Percentiles rank a stretch among this genome's conserved stretches.
These are phyloP conservation scores for Cytospora leucostoma DNA, from an alignment of 2,329 filamentous ascomycete genomes.

Conservation along the genomic window DNA sequence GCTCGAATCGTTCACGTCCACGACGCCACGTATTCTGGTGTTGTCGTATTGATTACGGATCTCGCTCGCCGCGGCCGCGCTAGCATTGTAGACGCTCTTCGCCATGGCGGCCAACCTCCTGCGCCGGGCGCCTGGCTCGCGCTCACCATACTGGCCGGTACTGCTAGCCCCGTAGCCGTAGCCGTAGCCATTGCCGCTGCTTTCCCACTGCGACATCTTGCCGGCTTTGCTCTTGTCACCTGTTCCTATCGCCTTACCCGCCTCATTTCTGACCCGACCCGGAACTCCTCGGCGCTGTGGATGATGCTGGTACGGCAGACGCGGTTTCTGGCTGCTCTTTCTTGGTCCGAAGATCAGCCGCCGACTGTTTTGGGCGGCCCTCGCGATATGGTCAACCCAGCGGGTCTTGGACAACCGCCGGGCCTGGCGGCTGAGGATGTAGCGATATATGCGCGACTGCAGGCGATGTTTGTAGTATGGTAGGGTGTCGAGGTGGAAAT, in stretches of 20 bases:
- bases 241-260: slow-evolving; percentile 23
- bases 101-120: slow-evolving; percentile 72
- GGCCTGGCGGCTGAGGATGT: slow-evolving; percentile 66
- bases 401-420: slow-evolving; percentile 52
- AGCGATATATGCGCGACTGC: slow-evolving; percentile 76
- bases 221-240: slow-evolving; percentile 25
- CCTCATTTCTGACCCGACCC: slow-evolving; percentile 13
- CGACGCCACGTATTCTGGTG: slow-evolving; percentile 45
- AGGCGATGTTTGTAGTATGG: slow-evolving; percentile 69
- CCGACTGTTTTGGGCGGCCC: slow-evolving; percentile 40
- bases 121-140: slow-evolving; percentile 71
- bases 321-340: not conserved
- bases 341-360: slow-evolving; percentile 48
- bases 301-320: slow-evolving; percentile 36
- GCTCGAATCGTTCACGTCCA: slow-evolving; percentile 36
- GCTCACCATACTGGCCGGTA: slow-evolving; percentile 34
- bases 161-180: slow-evolving; percentile 8
- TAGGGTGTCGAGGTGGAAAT: slow-evolving; percentile 74
- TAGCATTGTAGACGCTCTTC: slow-evolving; percentile 57
- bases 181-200: slow-evolving; percentile 36
- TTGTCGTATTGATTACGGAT: slow-evolving; percentile 62
- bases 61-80: slow-evolving; percentile 59
- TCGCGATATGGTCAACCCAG: slow-evolving; percentile 46
- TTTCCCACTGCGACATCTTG: slow-evolving; percentile 30
- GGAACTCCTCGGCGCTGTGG: slow-evolving; percentile 25